phyloP scores from a whole-genome alignment of 768 basidiomycete genomes.

The Hygrophorus pudorinus region DNA sequence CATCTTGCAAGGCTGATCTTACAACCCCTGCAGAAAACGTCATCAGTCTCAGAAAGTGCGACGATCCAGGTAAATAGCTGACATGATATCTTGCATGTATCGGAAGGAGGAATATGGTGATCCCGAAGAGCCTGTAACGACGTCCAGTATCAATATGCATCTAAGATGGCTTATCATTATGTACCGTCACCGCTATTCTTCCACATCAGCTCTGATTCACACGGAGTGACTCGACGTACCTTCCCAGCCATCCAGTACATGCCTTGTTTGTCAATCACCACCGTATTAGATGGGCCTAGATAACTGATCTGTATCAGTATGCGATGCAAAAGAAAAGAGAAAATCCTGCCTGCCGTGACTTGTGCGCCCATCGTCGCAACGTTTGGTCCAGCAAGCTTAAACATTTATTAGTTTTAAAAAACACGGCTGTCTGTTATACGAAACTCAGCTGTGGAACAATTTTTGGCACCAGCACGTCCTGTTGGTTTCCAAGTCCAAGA shows the following conservation, averaged over 20 bases:
- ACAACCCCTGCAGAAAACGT: conserved; percentile 50
- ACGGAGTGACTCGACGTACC: conserved; percentile 21
- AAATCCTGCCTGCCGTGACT: conserved; percentile 44
- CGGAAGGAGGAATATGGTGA: conserved; percentile 85
- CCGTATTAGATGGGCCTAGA: conserved; percentile 62
- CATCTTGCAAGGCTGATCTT: conserved; percentile 58
- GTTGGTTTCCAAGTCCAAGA: conserved; percentile 79
- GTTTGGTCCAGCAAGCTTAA: conserved; percentile 69
- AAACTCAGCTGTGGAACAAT: conserved; percentile 62
- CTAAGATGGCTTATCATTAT: conserved; percentile 4
- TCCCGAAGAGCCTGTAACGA: conserved; percentile 66
- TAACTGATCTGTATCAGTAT: too few relatives aligned
- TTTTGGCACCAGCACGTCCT: conserved; percentile 72
- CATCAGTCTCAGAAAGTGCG: not conserved
- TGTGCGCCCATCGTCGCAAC: conserved; percentile 49
- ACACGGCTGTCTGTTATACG: not conserved
- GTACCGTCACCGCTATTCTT: conserved; percentile 90
- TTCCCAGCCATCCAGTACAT: conserved; percentile 87
- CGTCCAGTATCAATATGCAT: not conserved
- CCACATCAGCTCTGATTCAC: conserved; percentile 37
- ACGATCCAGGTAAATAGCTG: conserved; percentile 12
- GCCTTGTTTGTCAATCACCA: conserved; percentile 74
- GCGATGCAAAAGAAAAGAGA: too few relatives aligned
- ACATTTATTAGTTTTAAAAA: not conserved
- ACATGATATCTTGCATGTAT: conserved; percentile 82